These are phyloP conservation scores for Dactylonectria estremocensis DNA, from an alignment of 2,329 filamentous ascomycete genomes.

Conservation along the genomic window DNA sequence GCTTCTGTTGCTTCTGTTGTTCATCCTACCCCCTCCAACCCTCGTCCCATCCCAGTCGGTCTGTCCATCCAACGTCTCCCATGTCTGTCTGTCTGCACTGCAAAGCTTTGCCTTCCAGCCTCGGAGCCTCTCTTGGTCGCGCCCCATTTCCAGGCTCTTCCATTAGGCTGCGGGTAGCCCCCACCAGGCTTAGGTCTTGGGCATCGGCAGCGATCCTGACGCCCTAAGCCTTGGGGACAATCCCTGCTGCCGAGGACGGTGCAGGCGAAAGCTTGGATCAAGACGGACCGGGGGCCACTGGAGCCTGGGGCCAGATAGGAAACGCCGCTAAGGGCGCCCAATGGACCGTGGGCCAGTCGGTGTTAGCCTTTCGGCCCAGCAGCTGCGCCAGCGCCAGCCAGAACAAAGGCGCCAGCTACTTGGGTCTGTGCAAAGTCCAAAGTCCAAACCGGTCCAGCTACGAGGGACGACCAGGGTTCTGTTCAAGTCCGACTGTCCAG, in stretches of 20 bases:
- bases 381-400: constrained; percentile 42
- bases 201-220: constrained; percentile 39
- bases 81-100: constrained; percentile 25
- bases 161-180: constrained; percentile 37
- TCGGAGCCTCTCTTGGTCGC: constrained; percentile 5
- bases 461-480: too few relatives aligned
- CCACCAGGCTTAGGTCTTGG: constrained; percentile 33
- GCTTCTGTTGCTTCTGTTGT: not conserved
- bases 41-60: constrained; percentile 3
- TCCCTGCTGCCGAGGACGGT: constrained; percentile 17
- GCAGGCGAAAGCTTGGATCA: constrained; percentile 24
- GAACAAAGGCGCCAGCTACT: constrained; percentile 32
- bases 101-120: constrained; percentile 18
- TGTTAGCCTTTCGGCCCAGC: constrained; percentile 29
- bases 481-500: too few relatives aligned
- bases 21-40: too few relatives aligned
- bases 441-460: too few relatives aligned
- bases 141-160: constrained; percentile 40
- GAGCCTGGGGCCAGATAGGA: constrained; percentile 14
- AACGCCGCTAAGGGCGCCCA: constrained; percentile 19
- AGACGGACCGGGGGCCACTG: constrained; percentile 13
- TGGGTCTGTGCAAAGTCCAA: too few relatives aligned
- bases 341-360: constrained; percentile 35
- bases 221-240: constrained; percentile 38
- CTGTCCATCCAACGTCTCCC: constrained; percentile 24